These are phyloP conservation scores for Colletotrichum euphorbiae DNA, from an alignment of 2,329 filamentous ascomycete genomes.

Conservation along the genomic window DNA sequence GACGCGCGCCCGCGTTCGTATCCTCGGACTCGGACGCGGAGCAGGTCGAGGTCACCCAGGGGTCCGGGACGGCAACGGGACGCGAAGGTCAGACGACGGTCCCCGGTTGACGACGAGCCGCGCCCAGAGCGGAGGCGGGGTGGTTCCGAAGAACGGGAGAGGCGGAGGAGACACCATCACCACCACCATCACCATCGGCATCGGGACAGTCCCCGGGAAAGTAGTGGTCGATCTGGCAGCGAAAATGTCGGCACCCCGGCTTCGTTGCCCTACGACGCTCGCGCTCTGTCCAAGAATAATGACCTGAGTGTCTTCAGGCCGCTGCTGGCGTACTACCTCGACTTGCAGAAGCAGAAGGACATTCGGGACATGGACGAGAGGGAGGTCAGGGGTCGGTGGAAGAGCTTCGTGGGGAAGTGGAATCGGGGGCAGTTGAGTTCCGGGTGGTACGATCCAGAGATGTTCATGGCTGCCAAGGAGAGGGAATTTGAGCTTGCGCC, in stretches of 20 bases:
- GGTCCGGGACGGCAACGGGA: slow-evolving; percentile 15
- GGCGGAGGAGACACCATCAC: slow-evolving; percentile 30
- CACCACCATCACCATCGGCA: slow-evolving; percentile 30
- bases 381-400: slow-evolving; percentile 89
- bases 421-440: slow-evolving; percentile 88
- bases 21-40: slow-evolving; percentile 43
- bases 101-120: slow-evolving; percentile 22
- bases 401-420: slow-evolving; percentile 93
- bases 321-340: slow-evolving; percentile 86
- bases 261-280: slow-evolving; percentile 73
- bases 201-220: slow-evolving; percentile 20
- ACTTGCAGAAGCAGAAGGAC: slow-evolving; percentile 84
- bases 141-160: slow-evolving; percentile 7
- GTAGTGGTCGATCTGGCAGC: neutral
- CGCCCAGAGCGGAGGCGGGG: slow-evolving; percentile 8
- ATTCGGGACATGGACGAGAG: slow-evolving; percentile 76
- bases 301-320: slow-evolving; percentile 75
- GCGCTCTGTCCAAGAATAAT: slow-evolving; percentile 72
- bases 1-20: too few relatives aligned
- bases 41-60: slow-evolving; percentile 23
- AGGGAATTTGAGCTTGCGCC: slow-evolving; percentile 39
- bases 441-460: slow-evolving; percentile 91
- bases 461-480: slow-evolving; percentile 59
- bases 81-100: slow-evolving; percentile 26
- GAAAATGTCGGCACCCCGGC: slow-evolving; percentile 7